Evolutionary conservation across 106 monocot genomes (phyloP), one percentile per base, ranked within the genome.

Genomic region (Cymbidium sinense): DNA sequence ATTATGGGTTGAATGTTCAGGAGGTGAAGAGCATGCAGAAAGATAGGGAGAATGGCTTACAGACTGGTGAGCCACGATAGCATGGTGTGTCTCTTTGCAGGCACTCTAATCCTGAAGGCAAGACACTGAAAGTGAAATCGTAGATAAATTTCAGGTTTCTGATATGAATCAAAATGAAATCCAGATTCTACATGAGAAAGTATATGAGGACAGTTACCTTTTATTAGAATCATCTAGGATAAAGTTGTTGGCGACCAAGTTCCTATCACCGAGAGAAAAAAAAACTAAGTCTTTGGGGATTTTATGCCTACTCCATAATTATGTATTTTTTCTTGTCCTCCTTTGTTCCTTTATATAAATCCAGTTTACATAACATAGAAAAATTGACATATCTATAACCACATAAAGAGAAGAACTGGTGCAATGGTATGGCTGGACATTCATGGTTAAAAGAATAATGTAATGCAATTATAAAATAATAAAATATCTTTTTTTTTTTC

Each of bases 241-340:
- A 58, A 96, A 96, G 79, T 96, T 91, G 65, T 96, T 96, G 12
- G 91, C 91, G 27, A 96, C 93, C 88, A 96, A 86, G 80, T 96
- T 96, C 85, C 96, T 96, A 76, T 31, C 37, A 36, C 52, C 30
- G 79, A 47, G 47, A 18, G 13, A 67, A 43, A 73, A 43, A 36
- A 21, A 35, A 70, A 5, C 37, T 37, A 35, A 35, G 36, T 70
- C 18, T 70, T 30, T 70, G 65, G n/a, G n/a, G n/a, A n/a, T n/a
- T n/a, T n/a, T n/a, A n/a, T n/a, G n/a, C n/a, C n/a, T n/a, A n/a
- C n/a, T n/a, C n/a, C n/a, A n/a, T n/a, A n/a, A n/a, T n/a, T n/a
- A n/a, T n/a, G n/a, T n/a, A n/a, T n/a, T n/a, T n/a, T n/a, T n/a
- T n/a, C n/a, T n/a, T n/a, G n/a, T n/a, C n/a, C n/a, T n/a, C n/a